Evolutionary conservation across 306 rosid genomes (phyloP).

Genomic region (Astragalus membranaceus): DNA sequence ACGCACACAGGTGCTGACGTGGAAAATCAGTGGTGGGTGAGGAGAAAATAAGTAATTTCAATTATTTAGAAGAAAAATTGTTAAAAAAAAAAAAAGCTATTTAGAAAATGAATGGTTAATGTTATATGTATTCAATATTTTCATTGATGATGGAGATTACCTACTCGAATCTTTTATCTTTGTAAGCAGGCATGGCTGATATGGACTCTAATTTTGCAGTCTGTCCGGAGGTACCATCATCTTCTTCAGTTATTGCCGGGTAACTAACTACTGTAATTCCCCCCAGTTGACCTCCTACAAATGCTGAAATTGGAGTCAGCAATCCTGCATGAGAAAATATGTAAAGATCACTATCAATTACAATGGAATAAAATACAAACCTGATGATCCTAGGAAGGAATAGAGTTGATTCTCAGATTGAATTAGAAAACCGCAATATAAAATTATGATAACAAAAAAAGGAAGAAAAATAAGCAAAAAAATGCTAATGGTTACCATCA

Average conservation of each 20-base stretch:
- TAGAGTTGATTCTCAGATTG: slow-evolving; percentile 9
- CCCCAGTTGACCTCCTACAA: slow-evolving; percentile 75
- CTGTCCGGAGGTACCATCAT: slow-evolving; percentile 49
- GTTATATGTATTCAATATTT: too few relatives aligned
- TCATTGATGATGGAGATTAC: too few relatives aligned
- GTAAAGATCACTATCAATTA: too few relatives aligned
- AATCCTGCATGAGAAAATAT: slow-evolving; percentile 39
- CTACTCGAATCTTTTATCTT: slow-evolving; percentile 39
- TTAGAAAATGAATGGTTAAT: too few relatives aligned
- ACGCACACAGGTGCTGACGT: too few relatives aligned
- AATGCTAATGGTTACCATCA: too few relatives aligned
- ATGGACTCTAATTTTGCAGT: slow-evolving; percentile 79
- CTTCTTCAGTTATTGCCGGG: slow-evolving; percentile 72
- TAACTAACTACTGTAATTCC: slow-evolving; percentile 71
- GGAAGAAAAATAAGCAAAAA: background rate
- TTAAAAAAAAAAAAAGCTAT: too few relatives aligned
- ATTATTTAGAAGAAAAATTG: too few relatives aligned
- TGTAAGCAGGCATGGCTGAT: slow-evolving; percentile 86
- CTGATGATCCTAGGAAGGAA: too few relatives aligned
- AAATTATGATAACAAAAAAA: background rate
- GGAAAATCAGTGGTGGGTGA: too few relatives aligned
- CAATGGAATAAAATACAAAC: too few relatives aligned
- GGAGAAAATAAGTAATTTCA: too few relatives aligned
- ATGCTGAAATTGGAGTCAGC: slow-evolving; percentile 50
- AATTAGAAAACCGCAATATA: slow-evolving; percentile 2